Base-by-base conservation (phyloP, 208 protist species). In the Acanthamoeba triangularis region DNA sequence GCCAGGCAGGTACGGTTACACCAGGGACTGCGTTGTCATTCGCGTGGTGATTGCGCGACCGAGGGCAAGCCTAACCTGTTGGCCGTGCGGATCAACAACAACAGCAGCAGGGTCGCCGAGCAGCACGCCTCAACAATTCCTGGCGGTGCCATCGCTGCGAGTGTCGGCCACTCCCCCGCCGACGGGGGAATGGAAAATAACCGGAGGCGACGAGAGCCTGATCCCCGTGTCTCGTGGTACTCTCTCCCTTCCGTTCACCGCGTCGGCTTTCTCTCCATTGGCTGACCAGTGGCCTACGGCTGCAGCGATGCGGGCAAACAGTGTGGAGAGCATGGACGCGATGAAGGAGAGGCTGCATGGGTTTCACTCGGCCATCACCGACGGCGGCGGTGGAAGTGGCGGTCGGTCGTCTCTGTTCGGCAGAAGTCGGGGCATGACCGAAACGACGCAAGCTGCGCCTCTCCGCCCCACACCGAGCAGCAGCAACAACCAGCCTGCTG, bases 311-410 rank as follows among this genome's bases (percentile, higher is more conserved):
- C 25, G 59, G 59, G 25, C 76, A 28, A 52, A 56, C 3, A 85
- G 76, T 37, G 11, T 28, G 41, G 76, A 85, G n/a, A 56, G 25
- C 76, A 56, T 85, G 47, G 76, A 85, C 5, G 3, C 35, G 14
- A 85, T 85, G 76, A 49, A 85, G 76, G 41, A 85, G 41, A 35
- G 76, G 28, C 47, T 85, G 14, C 35, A 85, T 35, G 35, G 59
- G 4, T 76, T 76, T n/a, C 67, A 76, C 67, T 41, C 28, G 33
- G 28, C 67, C 30, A 5, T 76, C 23, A 74, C 67, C n/a, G 23
- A 23, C n/a, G 59, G 25, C 14, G 25, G 59, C 59, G 59, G 25
- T 5, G 25, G 25, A 28, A 28, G 20, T 16, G 14, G 20, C 59
- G 59, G 59, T 8, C 20, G 2, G 59, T 8, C 59, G 25, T 28